Base-by-base conservation (phyloP, 495 filamentous ascomycete species). In the Evansstolkia leycettana region DNA sequence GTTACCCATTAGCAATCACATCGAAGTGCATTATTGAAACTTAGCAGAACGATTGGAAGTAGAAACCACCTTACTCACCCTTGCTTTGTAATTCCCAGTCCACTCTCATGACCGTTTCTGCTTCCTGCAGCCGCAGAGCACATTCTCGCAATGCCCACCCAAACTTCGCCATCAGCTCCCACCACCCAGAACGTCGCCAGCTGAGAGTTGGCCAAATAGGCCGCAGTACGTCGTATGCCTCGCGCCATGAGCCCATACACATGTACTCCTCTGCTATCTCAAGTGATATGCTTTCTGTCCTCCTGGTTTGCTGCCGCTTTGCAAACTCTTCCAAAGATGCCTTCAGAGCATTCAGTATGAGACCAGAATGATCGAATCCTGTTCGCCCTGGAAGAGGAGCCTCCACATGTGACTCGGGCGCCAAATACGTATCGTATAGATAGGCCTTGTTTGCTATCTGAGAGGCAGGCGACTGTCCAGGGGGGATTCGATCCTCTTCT, bases 351-450 rank as follows among this genome's bases (percentile, higher is more conserved):
- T 67, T 60, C 7, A 78, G 45, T 14, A 87, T 81, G 25, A 83
- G 42, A 17, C 50, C 42, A 14, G 72, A 71, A 52, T 90, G 82
- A 43, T 85, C 64, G 39, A 76, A 70, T 2, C 73, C 75, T 13
- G 43, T 47, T 7, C 44, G 28, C n/a, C 64, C 69, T 18, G 64
- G 42, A 12, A 76, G 46, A 6, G 80, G 72, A 32, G 58, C 72
- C 52, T 94, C 88, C 33, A 79, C 55, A 40, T 84, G 69, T 1
- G 86, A 80, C 18, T 81, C 73, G 0, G 79, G 80, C 17, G 79
- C 87, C 47, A 95, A 73, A 54, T 93, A 95, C 7, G 75, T 81
- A 50, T 95, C 88, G 50, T 92, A 89, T 1, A 71, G 65, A 40
- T 78, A 78, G 9, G 74, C 72, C 33, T 80, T 75, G 43, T 64